Percentiles rank a stretch among this genome's conserved stretches.
phyloP scores from a whole-genome alignment of 495 filamentous ascomycete genomes.

The Darksidea phi region DNA sequence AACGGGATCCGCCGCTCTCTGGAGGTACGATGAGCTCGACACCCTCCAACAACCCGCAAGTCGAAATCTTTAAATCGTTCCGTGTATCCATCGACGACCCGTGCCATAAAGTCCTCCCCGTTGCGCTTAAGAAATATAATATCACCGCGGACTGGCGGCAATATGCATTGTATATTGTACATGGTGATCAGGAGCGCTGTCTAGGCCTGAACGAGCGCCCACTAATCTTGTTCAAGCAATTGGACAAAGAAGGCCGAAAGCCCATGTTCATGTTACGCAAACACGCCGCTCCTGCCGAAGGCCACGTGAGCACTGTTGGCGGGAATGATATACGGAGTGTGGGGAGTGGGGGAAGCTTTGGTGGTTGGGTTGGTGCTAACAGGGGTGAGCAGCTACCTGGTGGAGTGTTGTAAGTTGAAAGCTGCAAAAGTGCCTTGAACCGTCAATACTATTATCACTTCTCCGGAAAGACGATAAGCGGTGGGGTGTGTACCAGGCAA shows the following conservation, averaged over 20 bases:
- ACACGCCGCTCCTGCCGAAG: constrained; percentile 48
- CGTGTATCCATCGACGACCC: constrained; percentile 96
- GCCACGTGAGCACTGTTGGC: constrained; percentile 36
- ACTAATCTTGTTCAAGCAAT: constrained; percentile 91
- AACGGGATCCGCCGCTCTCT: constrained; percentile 46
- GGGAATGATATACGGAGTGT: constrained; percentile 15
- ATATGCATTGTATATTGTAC: constrained; percentile 96
- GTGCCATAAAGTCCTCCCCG: constrained; percentile 93
- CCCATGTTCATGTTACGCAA: constrained; percentile 98
- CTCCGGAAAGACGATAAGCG: no score
- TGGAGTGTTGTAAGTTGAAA: constrained; percentile 30
- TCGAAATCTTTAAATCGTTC: constrained; percentile 98
- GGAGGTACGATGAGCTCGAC: constrained; percentile 46
- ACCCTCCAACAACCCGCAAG: constrained; percentile 52
- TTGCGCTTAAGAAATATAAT: constrained; percentile 95
- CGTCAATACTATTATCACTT: no score
- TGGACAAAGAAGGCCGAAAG: constrained; percentile 93
- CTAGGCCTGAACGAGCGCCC: constrained; percentile 88
- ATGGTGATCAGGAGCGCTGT: constrained; percentile 94
- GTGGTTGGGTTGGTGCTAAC: constrained; percentile 28
- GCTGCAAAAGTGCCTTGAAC: background rate
- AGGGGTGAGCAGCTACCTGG: constrained; percentile 34
- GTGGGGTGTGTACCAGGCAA: no score
- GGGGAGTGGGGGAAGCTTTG: constrained; percentile 16
- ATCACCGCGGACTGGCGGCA: constrained; percentile 96